Conservation (phyloP, 2,329 filamentous ascomycete genomes). For the Chalaropsis ovoidea region DNA sequence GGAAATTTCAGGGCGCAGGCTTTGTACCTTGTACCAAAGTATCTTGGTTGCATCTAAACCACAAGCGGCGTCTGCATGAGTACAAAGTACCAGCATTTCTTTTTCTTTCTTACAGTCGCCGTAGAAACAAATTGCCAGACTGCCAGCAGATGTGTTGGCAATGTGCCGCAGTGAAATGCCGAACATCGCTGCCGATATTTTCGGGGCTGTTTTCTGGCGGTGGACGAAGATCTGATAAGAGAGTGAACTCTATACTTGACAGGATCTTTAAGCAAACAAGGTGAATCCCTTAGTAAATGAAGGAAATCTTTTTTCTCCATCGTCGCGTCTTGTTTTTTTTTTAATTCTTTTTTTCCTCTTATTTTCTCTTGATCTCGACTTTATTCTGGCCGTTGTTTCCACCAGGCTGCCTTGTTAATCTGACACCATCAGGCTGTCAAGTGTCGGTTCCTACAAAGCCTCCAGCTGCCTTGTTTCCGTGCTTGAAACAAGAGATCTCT, state of each 20-base stretch:
- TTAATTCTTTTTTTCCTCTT: not conserved
- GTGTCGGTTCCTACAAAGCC: not conserved
- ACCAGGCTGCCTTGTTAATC: not conserved
- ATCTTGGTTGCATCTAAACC: not conserved
- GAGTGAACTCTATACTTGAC: not conserved
- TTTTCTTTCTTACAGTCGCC: not conserved
- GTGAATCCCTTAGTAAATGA: not conserved
- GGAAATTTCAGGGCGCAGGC: not conserved
- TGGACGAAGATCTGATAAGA: slow-evolving; percentile 1
- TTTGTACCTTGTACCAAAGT: too few species aligned
- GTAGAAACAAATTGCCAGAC: slow-evolving; percentile 1
- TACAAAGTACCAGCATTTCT: not conserved
- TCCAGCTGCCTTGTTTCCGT: not conserved
- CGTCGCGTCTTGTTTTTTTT: not conserved
- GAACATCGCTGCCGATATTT: not conserved
- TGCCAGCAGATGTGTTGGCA: not conserved
- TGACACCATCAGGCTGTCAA: not conserved
- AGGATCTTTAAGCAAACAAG: not conserved
- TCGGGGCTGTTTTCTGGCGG: not conserved
- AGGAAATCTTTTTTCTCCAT: not conserved
- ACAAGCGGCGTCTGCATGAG: not conserved
- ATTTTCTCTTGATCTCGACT: not conserved
- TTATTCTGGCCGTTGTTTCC: not conserved
- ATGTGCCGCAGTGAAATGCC: slow-evolving; percentile 6
- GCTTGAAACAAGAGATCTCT: not conserved